phyloP scores from a whole-genome alignment of 2,329 filamentous ascomycete genomes.

The Sporothrix brunneoviolacea region DNA sequence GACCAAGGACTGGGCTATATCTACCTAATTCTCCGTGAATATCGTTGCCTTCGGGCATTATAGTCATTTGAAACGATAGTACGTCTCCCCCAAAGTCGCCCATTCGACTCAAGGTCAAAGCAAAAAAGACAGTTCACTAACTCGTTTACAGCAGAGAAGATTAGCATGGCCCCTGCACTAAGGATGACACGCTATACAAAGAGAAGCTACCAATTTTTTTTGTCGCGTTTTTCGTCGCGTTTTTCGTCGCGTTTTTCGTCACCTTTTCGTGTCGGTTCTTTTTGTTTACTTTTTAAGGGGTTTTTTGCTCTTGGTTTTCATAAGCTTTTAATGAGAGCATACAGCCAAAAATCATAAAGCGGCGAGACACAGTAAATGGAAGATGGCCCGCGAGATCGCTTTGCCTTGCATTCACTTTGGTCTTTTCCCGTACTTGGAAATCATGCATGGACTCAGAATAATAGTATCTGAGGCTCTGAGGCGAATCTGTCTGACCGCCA shows the following conservation, averaged over 20 bases:
- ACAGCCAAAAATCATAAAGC: no score
- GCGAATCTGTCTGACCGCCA: no score
- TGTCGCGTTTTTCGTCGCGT: neutral
- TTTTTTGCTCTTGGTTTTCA: no score
- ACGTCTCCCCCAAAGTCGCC: neutral
- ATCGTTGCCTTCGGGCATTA: conserved; percentile 24
- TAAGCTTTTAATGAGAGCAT: no score
- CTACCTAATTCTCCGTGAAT: neutral
- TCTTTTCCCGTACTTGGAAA: no score
- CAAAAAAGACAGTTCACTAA: conserved; percentile 4
- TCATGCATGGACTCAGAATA: no score
- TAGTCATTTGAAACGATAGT: conserved; percentile 25
- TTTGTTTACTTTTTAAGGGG: no score
- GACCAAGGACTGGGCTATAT: conserved; percentile 11
- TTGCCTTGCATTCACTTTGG: no score
- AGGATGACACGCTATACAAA: conserved; percentile 76
- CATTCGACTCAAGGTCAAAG: conserved; percentile 11
- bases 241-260: neutral
- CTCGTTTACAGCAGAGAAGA: conserved; percentile 19
- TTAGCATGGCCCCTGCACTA: conserved; percentile 48
- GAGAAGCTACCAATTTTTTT: conserved; percentile 57
- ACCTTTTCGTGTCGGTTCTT: neutral
- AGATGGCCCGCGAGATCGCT: no score
- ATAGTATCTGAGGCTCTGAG: no score
- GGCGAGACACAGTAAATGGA: no score